Evolutionary conservation across 202 grass and related monocot genomes (phyloP), one percentile per base, ranked within the genome.

Genomic region (Bolboschoenoplectus hybrid): DNA sequence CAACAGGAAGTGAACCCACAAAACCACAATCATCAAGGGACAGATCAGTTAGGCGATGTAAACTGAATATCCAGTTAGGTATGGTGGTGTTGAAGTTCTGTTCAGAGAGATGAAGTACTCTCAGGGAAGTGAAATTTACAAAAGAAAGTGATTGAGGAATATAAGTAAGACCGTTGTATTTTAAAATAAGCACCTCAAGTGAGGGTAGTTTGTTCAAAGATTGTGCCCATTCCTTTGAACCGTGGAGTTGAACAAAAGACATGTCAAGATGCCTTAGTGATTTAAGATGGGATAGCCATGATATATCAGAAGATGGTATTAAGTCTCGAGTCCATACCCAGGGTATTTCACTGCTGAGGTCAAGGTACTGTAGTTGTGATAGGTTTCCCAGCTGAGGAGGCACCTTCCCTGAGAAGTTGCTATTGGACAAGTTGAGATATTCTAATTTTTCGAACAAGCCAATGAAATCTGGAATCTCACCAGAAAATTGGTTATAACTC

Each of bases 401-500:
- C 14, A 67, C 16, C 5, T 2, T 16, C 40, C 36, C 36, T 39
- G 10, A 67, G 11, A 67, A 6, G 4, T 4, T 4, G 1, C 11
- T 67, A 39, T 14, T 1, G 11, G 64, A 40, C 39, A 86, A 47
- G 26, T 80, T 64, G 4, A 86, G 73, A 38, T 86, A 86, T 7
- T 66, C 53, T 40, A 86, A 78, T 36, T 86, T 86, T 67, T 36
- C 66, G 53, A 86, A 86, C 10, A 11, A 26, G 13, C 44, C n/a
- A 12, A 80, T 20, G 12, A 80, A 68, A 5, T 86, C 20, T 43
- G 85, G 72, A 11, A 86, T 63, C 16, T 20, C 1, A 26, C 73
- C 44, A 0, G 0, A 47, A 41, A 86, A 80, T 56, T 68, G 10
- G n/a, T 80, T 80, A 43, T n/a, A 10, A 40, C 85, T 86, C 11